Conservation (phyloP, 1,284 basidiomycete genomes). For the Bjerkandera adusta region DNA sequence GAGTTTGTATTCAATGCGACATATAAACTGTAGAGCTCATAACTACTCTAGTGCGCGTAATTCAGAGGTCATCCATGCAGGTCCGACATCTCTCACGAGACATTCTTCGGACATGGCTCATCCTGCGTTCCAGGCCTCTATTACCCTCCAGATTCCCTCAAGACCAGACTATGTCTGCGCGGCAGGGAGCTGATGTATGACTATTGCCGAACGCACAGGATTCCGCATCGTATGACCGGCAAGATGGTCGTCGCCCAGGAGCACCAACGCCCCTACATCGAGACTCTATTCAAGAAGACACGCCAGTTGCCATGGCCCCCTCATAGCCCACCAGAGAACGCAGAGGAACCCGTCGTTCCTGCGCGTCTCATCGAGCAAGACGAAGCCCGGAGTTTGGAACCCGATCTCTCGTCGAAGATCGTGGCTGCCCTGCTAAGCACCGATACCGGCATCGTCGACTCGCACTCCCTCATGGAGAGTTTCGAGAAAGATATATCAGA, state of each 20-base stretch:
- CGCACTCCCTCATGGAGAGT: conserved; percentile 78
- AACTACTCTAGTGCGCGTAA: conserved; percentile 73
- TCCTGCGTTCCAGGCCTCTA: conserved; percentile 53
- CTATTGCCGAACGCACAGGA: conserved; percentile 62
- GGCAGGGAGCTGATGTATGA: conserved; percentile 87
- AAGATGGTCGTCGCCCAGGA: conserved; percentile 84
- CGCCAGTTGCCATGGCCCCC: conserved; percentile 49
- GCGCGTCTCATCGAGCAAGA: conserved; percentile 69
- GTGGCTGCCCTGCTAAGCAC: conserved; percentile 78
- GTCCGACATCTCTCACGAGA: conserved; percentile 35
- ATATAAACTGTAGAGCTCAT: background rate
- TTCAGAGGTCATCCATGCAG: conserved; percentile 95
- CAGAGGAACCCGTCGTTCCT: conserved; percentile 45
- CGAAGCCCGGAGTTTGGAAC: conserved; percentile 79
- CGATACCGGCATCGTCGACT: conserved; percentile 90
- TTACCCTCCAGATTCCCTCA: conserved; percentile 85
- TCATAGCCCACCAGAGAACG: conserved; percentile 29
- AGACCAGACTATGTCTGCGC: conserved; percentile 84
- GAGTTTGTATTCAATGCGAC: conserved; percentile 15
- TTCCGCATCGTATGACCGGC: conserved; percentile 76
- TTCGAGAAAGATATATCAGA: conserved; percentile 79
- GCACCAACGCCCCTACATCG: conserved; percentile 69
- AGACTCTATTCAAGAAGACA: conserved; percentile 67
- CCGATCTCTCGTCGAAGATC: conserved; percentile 74
- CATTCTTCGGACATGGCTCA: background rate